A percentile compares a stretch with the other conserved stretches of the same genome.
These are phyloP conservation scores for Eremothecium gossypii DNA, from an alignment of 1,139 yeast genomes.

Conservation along the genomic window DNA sequence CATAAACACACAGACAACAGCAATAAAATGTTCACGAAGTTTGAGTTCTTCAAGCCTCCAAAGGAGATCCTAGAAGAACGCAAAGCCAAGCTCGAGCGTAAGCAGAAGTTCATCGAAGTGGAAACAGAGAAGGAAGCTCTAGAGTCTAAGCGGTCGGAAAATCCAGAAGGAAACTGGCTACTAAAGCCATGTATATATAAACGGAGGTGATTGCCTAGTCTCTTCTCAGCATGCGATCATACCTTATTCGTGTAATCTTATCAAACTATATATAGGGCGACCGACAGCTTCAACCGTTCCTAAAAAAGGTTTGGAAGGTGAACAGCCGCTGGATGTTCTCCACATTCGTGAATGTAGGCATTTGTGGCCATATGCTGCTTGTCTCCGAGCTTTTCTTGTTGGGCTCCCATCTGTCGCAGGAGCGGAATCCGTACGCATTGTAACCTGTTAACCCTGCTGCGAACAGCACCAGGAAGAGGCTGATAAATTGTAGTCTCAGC, in stretches of 20 bases:
- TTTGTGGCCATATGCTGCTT: constrained; percentile 23
- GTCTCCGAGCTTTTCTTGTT: not conserved
- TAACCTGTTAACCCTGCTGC: constrained; percentile 66
- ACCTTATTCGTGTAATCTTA: too few species aligned
- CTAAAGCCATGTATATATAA: constrained; percentile 94
- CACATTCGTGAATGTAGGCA: constrained; percentile 24
- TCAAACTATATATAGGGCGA: too few species aligned
- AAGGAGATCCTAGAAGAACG: constrained; percentile 59
- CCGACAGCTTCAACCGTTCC: constrained; percentile 6
- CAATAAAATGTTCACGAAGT: constrained; percentile 89
- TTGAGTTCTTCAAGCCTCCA: constrained; percentile 87
- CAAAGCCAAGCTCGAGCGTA: constrained; percentile 52
- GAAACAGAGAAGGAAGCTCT: constrained; percentile 54
- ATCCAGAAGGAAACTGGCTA: constrained; percentile 79
- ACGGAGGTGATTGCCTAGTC: constrained; percentile 46
- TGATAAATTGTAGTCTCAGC: constrained; percentile 66
- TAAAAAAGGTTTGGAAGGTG: constrained; percentile 24
- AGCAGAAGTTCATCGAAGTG: constrained; percentile 62
- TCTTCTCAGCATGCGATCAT: too few species aligned
- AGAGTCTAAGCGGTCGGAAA: constrained; percentile 43
- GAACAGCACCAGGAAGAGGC: constrained; percentile 54
- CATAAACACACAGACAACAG: constrained; percentile 80
- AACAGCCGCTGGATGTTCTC: constrained; percentile 21
- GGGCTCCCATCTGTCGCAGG: constrained; percentile 65
- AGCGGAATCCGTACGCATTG: constrained; percentile 81